A percentile compares a stretch with the other conserved stretches of the same genome.
Conservation (phyloP, 83 land plant genomes). For the Picea abies region DNA sequence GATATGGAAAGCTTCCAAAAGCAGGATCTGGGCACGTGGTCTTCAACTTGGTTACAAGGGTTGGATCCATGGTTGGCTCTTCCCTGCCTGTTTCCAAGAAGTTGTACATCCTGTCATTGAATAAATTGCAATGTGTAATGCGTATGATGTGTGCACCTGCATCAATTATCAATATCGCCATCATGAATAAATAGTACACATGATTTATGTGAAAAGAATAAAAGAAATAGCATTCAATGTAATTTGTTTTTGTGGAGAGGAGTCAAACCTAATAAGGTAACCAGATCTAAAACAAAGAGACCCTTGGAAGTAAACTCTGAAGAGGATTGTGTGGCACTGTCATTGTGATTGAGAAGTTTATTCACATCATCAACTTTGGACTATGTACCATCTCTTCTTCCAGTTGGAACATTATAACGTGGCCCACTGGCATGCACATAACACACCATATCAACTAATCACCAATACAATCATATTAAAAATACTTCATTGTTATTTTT, state of each 20-base stretch:
- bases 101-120: constrained; percentile 66
- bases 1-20: constrained; percentile 1
- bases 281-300: constrained; percentile 38
- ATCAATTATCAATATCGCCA: too few relatives aligned
- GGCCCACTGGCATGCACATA: constrained; percentile 10
- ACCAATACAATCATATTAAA: too few relatives aligned
- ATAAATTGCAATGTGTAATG: constrained; percentile 49
- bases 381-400: constrained; percentile 45
- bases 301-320: constrained; percentile 46
- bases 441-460: too few relatives aligned
- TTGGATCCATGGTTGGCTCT: constrained; percentile 51
- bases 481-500: too few relatives aligned
- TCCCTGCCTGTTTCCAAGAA: constrained; percentile 41
- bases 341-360: constrained; percentile 42
- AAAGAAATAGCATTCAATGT: too few relatives aligned
- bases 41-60: constrained; percentile 24
- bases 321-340: constrained; percentile 24
- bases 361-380: constrained; percentile 29
- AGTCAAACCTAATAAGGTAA: constrained; percentile 21
- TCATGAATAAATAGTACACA: too few relatives aligned
- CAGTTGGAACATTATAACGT: constrained; percentile 23
- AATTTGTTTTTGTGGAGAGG: too few relatives aligned
- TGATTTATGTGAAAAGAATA: too few relatives aligned
- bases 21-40: constrained; percentile 39
- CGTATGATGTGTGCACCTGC: constrained; percentile 68